Evolutionary conservation across 805 yeast genomes (phyloP).

Genomic region (Teunomyces lycoperdinae): DNA sequence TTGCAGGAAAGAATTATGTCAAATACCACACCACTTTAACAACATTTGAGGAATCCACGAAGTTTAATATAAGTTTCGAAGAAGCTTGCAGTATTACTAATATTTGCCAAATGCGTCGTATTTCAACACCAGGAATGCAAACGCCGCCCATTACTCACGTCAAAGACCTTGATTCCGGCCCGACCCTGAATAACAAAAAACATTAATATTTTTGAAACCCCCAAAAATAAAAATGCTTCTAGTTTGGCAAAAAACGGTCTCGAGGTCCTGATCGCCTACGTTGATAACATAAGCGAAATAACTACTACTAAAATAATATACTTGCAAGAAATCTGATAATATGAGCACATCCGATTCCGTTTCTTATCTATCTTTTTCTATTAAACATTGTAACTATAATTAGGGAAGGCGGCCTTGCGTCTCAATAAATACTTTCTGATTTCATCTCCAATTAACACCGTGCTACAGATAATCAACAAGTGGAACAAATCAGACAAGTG

Average conservation of each 20-base stretch:
- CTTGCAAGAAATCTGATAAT: neutral
- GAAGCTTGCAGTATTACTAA: no score
- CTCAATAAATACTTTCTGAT: constrained; percentile 52
- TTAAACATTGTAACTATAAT: constrained; percentile 15
- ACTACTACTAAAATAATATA: no score
- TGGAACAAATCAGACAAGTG: constrained; percentile 65
- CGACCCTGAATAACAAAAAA: no score
- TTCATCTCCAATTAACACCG: constrained; percentile 87
- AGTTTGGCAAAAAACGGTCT: neutral
- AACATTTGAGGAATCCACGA: no score
- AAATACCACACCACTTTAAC: no score
- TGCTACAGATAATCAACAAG: constrained; percentile 62
- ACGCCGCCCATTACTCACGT: no score
- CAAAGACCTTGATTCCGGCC: no score
- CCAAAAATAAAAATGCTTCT: neutral
- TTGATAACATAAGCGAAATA: neutral
- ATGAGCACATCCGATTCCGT: neutral
- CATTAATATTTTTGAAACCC: no score
- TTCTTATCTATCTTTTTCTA: neutral
- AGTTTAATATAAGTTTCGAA: no score
- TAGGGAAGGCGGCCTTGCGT: constrained; percentile 15
- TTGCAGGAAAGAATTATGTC: no score
- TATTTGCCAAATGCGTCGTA: no score
- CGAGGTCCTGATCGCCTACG: neutral
- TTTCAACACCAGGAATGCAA: no score